These are phyloP conservation scores for Mentha longifolia DNA, from an alignment of 257 asterid species.

Conservation along the genomic window DNA sequence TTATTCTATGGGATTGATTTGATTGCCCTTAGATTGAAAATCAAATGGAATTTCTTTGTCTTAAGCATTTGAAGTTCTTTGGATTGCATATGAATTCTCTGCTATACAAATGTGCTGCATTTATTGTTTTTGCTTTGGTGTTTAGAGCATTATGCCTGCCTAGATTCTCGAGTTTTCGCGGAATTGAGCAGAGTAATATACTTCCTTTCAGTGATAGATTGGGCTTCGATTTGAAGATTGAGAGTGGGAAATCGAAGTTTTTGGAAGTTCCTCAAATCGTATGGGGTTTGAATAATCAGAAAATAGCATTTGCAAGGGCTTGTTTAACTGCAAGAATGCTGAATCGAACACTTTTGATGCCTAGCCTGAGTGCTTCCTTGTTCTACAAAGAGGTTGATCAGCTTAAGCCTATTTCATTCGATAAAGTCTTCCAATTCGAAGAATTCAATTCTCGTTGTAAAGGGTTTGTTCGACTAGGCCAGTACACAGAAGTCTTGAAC, in stretches of 20 bases:
- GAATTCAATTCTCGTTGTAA: conserved; percentile 70
- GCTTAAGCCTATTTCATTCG: conserved; percentile 69
- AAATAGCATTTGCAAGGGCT: conserved; percentile 89
- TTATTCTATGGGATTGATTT: conserved; percentile 22
- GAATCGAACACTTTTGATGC: conserved; percentile 81
- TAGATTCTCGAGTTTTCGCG: conserved; percentile 42
- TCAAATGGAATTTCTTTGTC: conserved; percentile 54
- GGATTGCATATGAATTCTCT: conserved; percentile 54
- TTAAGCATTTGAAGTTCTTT: conserved; percentile 60
- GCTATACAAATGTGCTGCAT: conserved; percentile 60
- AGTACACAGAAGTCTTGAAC: conserved; percentile 55
- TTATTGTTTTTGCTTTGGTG: conserved; percentile 51
- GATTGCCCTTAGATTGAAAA: conserved; percentile 33
- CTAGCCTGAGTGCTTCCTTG: conserved; percentile 87
- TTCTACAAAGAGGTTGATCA: conserved; percentile 86
- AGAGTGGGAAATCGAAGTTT: conserved; percentile 41
- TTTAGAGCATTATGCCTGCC: conserved; percentile 50
- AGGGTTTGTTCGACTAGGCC: conserved; percentile 70
- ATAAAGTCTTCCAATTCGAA: conserved; percentile 71
- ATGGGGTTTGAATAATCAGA: conserved; percentile 94
- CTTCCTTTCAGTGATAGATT: conserved; percentile 27
- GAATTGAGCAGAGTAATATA: conserved; percentile 39
- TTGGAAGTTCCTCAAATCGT: conserved; percentile 84
- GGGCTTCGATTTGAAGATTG: conserved; percentile 2
- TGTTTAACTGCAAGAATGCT: conserved; percentile 78